These are phyloP conservation scores for Globisporangium uncinulatum DNA, from an alignment of 352 stramenopile genomes.

Conservation along the genomic window DNA sequence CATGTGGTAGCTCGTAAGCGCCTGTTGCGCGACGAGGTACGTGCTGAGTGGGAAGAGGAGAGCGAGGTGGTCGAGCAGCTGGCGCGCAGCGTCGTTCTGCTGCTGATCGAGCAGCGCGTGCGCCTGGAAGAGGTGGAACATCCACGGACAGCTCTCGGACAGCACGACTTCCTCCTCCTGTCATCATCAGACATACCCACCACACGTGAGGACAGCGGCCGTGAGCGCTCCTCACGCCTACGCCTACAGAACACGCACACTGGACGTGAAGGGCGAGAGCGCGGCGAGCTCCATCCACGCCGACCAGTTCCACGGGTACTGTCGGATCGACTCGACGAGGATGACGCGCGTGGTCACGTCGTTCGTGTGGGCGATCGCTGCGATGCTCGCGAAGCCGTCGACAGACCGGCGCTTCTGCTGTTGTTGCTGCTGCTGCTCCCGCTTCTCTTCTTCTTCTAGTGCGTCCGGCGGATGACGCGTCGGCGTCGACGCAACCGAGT, in stretches of 20 bases:
- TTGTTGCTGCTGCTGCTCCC: conserved; percentile 11
- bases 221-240: too few species aligned
- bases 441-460: conserved; percentile 29
- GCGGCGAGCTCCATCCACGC: conserved; percentile 94
- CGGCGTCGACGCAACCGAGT: conserved; percentile 21
- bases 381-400: conserved; percentile 14
- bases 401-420: conserved; percentile 14
- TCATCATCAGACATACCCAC: not conserved
- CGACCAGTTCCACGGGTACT: conserved; percentile 93
- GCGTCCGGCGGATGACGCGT: conserved; percentile 26
- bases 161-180: conserved; percentile 59
- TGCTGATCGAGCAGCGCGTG: conserved; percentile 75
- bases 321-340: conserved; percentile 60
- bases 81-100: conserved; percentile 58
- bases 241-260: conserved; percentile 15
- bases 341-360: conserved; percentile 60
- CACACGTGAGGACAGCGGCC: not conserved
- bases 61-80: conserved; percentile 44
- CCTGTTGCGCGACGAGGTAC: conserved; percentile 73
- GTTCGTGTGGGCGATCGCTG: conserved; percentile 19
- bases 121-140: conserved; percentile 83
- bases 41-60: conserved; percentile 58
- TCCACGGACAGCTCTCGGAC: conserved; percentile 52
- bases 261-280: conserved; percentile 59
- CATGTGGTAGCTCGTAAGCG: conserved; percentile 75